Evolutionary conservation across 2,329 filamentous ascomycete species (phyloP), one percentile per base, ranked within the genome.

Genomic region (Pseudodiploospora longispora): DNA sequence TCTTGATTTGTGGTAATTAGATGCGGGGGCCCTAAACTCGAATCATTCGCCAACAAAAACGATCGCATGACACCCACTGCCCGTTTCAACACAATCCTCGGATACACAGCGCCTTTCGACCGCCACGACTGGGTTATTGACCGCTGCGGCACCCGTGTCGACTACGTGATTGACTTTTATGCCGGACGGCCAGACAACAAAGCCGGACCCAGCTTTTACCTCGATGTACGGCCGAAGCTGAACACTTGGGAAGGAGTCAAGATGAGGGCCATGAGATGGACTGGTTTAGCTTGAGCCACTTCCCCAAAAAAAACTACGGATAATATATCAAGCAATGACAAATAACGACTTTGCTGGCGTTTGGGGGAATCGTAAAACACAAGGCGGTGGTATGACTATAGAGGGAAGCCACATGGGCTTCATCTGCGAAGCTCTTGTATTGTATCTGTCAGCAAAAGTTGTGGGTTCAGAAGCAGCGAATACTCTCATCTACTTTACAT

Each of bases 141-240:
- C 66, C 76, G 93, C 41, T 97, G 93, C 60, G 91, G 86, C 30
- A 83, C 73, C 19, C 80, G 79, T 57, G 70, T 98, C 40, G 93
- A 97, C 57, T 98, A 98, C 62, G 85, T 98, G 34, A 98, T 98
- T 63, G 93, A 98, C 66, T 98, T 98, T 57, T 98, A 98, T 61
- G 82, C 88, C 5, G 93, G 93, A 0, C 70, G 75, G 5, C 65
- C 67, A 3, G 46, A 43, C 0, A 62, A 60, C 19, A 59, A 57
- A 28, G 58, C 60, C 30, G 60, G 64, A 0, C 67, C 72, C 5
- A 83, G 79, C 51, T 85, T 85, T 58, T 84, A 82, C 54, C 64
- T 85, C 10, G 79, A 85, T 54, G 80, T 85, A 36, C 67, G 81
- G 55, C 82, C 82, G 1, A 85, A 85, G 67, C 58, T 85, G 51